These are phyloP conservation scores for Sparassis latifolia DNA, from an alignment of 1,284 basidiomycete genomes.

Conservation along the genomic window DNA sequence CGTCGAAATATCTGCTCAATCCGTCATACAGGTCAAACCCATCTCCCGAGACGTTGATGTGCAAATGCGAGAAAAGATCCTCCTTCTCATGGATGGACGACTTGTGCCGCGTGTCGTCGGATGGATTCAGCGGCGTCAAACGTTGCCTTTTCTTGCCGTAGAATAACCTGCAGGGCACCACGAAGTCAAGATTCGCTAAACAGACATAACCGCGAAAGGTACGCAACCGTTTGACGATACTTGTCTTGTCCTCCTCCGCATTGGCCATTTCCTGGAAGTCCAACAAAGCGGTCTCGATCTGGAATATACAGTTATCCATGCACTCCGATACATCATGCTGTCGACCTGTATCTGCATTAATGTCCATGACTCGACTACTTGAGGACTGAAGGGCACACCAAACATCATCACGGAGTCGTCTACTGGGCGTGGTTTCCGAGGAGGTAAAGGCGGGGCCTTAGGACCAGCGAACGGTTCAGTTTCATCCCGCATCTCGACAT, in stretches of 20 bases:
- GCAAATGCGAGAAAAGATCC: constrained; percentile 89
- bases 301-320: constrained; percentile 98
- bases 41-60: constrained; percentile 88
- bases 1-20: constrained; percentile 87
- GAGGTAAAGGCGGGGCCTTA: constrained; percentile 58
- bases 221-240: constrained; percentile 73
- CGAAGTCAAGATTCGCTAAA: background rate
- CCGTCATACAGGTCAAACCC: constrained; percentile 92
- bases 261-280: constrained; percentile 64
- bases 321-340: constrained; percentile 99
- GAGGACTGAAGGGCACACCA: constrained; percentile 40
- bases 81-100: constrained; percentile 77
- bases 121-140: constrained; percentile 47
- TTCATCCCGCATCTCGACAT: constrained; percentile 37
- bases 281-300: constrained; percentile 88
- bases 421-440: constrained; percentile 46
- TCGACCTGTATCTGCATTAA: constrained; percentile 51
- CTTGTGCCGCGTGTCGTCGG: constrained; percentile 38
- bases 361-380: background rate
- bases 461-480: constrained; percentile 13
- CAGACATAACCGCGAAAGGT: background rate
- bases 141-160: constrained; percentile 80
- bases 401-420: constrained; percentile 87
- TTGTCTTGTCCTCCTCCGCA: constrained; percentile 49
- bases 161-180: constrained; percentile 55